Evolutionary conservation across 345 rosid species (phyloP).

Genomic region (Angophora floribunda): DNA sequence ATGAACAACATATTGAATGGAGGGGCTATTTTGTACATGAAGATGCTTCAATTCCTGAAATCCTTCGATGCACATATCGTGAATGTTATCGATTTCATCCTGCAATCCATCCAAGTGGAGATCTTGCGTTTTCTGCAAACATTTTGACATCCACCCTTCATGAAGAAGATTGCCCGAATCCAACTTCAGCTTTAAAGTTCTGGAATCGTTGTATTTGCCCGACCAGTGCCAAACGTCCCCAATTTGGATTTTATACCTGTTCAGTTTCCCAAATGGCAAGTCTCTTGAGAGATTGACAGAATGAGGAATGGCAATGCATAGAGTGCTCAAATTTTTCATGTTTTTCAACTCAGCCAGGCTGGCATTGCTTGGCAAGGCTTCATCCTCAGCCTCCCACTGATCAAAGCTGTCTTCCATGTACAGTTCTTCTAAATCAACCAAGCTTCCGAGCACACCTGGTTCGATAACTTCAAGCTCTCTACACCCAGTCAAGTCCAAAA

Average conservation of each 20-base stretch:
- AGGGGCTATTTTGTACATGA: background rate
- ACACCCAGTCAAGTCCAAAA: conserved; percentile 1
- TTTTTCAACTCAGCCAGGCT: conserved; percentile 8
- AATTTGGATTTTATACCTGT: background rate
- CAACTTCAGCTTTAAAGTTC: background rate
- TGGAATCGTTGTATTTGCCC: background rate
- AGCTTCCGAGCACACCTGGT: background rate
- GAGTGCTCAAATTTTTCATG: background rate
- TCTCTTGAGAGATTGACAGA: background rate
- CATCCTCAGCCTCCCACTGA: conserved; percentile 4
- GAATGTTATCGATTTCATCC: background rate
- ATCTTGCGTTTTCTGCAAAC: background rate
- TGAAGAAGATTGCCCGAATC: background rate
- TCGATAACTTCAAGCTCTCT: background rate
- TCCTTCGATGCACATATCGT: background rate
- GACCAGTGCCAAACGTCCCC: background rate
- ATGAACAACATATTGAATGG: background rate
- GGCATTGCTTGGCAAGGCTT: background rate
- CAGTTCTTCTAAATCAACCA: conserved; percentile 15
- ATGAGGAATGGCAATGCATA: background rate
- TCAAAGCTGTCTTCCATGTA: background rate
- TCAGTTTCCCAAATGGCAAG: background rate
- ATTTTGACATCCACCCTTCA: background rate
- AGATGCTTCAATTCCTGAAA: conserved; percentile 8
- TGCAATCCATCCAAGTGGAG: background rate